phyloP scores from a whole-genome alignment of 495 filamentous ascomycete species.

The Hypoxylon rickii region DNA sequence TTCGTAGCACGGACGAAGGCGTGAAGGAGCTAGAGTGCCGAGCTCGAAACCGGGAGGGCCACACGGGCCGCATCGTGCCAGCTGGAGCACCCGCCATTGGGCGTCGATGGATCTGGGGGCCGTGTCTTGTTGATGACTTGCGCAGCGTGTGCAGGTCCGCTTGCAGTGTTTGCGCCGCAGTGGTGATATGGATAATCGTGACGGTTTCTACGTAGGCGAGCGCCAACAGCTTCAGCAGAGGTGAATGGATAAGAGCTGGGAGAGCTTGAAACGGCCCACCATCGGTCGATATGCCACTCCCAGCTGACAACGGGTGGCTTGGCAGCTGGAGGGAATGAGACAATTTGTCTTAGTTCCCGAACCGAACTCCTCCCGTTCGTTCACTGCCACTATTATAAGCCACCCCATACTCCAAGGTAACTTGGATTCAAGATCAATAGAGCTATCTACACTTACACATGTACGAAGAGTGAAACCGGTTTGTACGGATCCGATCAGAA shows the following conservation, averaged over 20 bases:
- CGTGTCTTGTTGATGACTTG: slow-evolving; percentile 5
- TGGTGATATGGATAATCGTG: slow-evolving; percentile 3
- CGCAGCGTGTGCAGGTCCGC: neutral
- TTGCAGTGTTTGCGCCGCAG: slow-evolving; percentile 11
- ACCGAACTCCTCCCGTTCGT: no score
- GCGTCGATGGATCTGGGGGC: slow-evolving; percentile 10
- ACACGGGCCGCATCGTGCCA: slow-evolving; percentile 15
- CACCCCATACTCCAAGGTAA: no score
- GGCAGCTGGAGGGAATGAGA: no score
- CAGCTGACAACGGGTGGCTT: neutral
- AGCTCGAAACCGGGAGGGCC: slow-evolving; percentile 24
- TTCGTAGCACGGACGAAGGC: neutral
- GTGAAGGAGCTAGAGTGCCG: neutral
- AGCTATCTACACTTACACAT: no score
- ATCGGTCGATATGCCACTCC: slow-evolving; percentile 14
- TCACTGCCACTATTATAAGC: slow-evolving; percentile 2
- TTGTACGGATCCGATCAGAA: no score
- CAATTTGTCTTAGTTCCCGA: no score
- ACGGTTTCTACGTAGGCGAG: slow-evolving; percentile 1
- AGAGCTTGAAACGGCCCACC: slow-evolving; percentile 20
- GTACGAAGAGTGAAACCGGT: neutral
- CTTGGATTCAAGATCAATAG: no score
- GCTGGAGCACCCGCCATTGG: slow-evolving; percentile 17
- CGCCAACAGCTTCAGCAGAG: neutral
- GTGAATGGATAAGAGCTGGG: neutral